Base-by-base conservation (phyloP, 371 early-diverging fungal genomes). In the Batrachochytrium dendrobatidis region DNA sequence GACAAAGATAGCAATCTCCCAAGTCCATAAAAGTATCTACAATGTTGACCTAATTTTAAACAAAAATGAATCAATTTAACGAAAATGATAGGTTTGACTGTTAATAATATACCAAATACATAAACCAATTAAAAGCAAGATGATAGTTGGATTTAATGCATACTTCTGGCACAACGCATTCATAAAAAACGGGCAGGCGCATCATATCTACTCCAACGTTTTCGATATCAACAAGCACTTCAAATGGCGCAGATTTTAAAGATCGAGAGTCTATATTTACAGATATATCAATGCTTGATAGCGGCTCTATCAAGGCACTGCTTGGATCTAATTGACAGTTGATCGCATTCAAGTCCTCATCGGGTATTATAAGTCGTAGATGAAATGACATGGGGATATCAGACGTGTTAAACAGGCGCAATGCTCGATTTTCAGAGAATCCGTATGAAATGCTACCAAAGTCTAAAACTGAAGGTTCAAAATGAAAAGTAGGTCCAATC, bases 401-500 rank as follows among this genome's bases (percentile, higher is more conserved):
- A 10, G 79, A 80, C 0, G 74, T 76, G 62, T 82, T 82, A 26
- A 44, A 33, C 12, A 82, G 61, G 1, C 56, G 39, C 12, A 78
- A 31, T 1, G 29, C 39, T 12, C 55, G 53, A 2, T 25, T 15
- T 24, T 46, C 57, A 7, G 39, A 35, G 59, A 82, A 80, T 8
- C 79, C 79, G 48, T 66, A 77, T 2, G 75, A 58, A 1, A 74
- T 53, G 22, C 35, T 33, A 0, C 71, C 73, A 53, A 78, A 77
- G 34, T 74, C 66, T 10, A 82, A 55, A 12, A 59, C 32, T 20
- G 57, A 58, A 1, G 46, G 55, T 48, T 69, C 63, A 52, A 82
- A 81, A 48, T 68, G 51, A 56, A 79, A 79, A 0, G 71, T 75
- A 1, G 82, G 81, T 0, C 82, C 82, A 26, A 81, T 70, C 8